Conservation (phyloP, 345 rosid species). For the Physaria fendleri region DNA sequence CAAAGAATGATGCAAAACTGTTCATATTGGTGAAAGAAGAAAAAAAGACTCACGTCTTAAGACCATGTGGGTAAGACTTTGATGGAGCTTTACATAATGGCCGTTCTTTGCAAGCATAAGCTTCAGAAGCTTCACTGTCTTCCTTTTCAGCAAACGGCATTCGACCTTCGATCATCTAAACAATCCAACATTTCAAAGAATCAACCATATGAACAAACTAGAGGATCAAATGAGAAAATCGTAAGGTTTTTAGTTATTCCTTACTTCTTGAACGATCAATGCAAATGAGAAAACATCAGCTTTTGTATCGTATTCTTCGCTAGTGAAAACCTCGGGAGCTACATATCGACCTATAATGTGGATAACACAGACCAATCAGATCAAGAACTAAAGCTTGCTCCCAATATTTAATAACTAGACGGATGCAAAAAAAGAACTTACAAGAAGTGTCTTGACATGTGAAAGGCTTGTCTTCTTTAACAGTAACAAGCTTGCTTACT, state of each 20-base stretch:
- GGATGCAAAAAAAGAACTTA: slow-evolving; percentile 34
- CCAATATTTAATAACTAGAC: neutral
- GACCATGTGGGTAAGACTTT: slow-evolving; percentile 73
- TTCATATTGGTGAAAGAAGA: neutral
- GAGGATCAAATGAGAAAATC: neutral
- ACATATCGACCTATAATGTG: slow-evolving; percentile 62
- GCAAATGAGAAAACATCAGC: slow-evolving; percentile 95
- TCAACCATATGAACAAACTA: slow-evolving; percentile 5
- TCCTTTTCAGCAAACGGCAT: slow-evolving; percentile 63
- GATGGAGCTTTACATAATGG: slow-evolving; percentile 72
- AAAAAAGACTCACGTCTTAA: slow-evolving; percentile 52
- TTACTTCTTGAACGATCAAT: slow-evolving; percentile 84
- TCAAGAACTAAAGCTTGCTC: neutral
- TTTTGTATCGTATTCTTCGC: slow-evolving; percentile 76
- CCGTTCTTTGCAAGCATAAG: slow-evolving; percentile 44
- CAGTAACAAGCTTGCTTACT: slow-evolving; percentile 84
- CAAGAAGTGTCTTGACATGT: slow-evolving; percentile 56
- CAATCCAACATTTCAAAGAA: neutral
- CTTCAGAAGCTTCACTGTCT: slow-evolving; percentile 53
- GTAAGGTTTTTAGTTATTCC: neutral
- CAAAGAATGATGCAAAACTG: slow-evolving; percentile 1
- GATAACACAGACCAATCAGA: neutral
- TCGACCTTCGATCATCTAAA: slow-evolving; percentile 82
- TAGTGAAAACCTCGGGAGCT: slow-evolving; percentile 77
- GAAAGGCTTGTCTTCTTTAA: slow-evolving; percentile 74